phyloP scores from a whole-genome alignment of 495 filamentous ascomycete genomes.

The Achaetomiella virescens region DNA sequence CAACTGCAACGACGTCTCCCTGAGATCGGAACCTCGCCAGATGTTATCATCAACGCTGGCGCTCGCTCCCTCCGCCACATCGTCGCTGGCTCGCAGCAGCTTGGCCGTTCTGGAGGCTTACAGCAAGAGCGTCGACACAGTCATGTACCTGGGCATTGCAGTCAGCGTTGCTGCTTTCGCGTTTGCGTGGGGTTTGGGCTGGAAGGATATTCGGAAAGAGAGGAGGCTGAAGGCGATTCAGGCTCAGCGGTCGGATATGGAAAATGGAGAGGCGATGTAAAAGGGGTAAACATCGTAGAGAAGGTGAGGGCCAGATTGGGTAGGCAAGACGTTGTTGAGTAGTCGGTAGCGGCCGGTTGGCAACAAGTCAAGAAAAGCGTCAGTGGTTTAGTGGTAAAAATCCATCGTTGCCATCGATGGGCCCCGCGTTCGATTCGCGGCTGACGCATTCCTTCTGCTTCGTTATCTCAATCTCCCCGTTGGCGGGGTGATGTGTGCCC shows the following conservation, averaged over 20 bases:
- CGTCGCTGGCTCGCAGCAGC: background rate
- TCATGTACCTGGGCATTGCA: constrained; percentile 7
- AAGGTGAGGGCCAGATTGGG: no score
- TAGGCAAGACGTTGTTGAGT: no score
- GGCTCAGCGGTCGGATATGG: background rate
- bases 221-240: constrained; percentile 7
- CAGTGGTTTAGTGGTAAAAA: constrained; percentile 48
- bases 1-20: constrained; percentile 22
- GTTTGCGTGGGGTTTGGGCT: constrained; percentile 8
- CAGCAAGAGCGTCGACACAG: constrained; percentile 24
- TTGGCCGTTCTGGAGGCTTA: constrained; percentile 39
- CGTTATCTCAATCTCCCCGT: no score
- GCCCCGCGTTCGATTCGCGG: constrained; percentile 47
- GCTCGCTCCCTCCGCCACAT: background rate
- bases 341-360: no score
- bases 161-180: background rate
- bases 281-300: no score
- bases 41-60: constrained; percentile 32
- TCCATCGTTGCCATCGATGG: constrained; percentile 48
- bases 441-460: constrained; percentile 22
- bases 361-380: background rate
- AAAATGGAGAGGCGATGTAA: no score
- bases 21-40: constrained; percentile 5
- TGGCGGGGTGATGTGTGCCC: no score
- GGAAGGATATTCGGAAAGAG: constrained; percentile 27